Conservation (phyloP, 1,139 yeast species). For the Geotrichum siamense region DNA sequence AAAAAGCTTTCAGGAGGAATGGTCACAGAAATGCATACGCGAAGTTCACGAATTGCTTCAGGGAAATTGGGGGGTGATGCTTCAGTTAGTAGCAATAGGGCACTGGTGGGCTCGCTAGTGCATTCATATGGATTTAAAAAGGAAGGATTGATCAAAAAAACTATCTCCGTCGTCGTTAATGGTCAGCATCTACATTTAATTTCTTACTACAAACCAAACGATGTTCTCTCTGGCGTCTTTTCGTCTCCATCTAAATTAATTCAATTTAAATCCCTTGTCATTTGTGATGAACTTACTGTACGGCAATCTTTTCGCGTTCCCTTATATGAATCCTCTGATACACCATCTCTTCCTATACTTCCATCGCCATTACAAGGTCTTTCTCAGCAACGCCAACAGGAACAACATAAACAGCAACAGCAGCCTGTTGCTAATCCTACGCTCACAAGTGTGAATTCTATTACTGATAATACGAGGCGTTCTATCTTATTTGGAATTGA, state of each 20-base stretch:
- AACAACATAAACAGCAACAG: constrained; percentile 6
- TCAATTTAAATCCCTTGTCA: constrained; percentile 44
- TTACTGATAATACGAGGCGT: too few species aligned
- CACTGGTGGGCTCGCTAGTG: constrained; percentile 49
- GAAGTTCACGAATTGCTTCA: neutral
- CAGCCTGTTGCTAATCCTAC: constrained; percentile 14
- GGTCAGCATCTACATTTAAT: constrained; percentile 54
- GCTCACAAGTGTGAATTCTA: too few species aligned
- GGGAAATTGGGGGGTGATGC: neutral
- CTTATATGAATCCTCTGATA: constrained; percentile 23
- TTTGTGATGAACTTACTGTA: constrained; percentile 52
- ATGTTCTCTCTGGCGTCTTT: constrained; percentile 54
- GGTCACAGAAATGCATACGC: neutral
- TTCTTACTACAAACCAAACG: constrained; percentile 69
- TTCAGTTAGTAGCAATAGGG: constrained; percentile 27
- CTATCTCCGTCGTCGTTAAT: constrained; percentile 53
- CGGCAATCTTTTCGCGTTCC: constrained; percentile 48
- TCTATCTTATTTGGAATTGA: too few species aligned
- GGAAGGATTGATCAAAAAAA: constrained; percentile 74
- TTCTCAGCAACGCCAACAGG: constrained; percentile 4
- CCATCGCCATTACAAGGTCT: neutral
- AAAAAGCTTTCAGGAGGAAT: neutral
- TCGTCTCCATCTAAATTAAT: constrained; percentile 52
- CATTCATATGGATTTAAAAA: constrained; percentile 63
- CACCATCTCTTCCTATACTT: neutral